Percentiles rank a stretch among this genome's conserved stretches.
Evolutionary conservation across 768 basidiomycete genomes (phyloP).

Genomic region (Dioszegia aurantiaca): DNA sequence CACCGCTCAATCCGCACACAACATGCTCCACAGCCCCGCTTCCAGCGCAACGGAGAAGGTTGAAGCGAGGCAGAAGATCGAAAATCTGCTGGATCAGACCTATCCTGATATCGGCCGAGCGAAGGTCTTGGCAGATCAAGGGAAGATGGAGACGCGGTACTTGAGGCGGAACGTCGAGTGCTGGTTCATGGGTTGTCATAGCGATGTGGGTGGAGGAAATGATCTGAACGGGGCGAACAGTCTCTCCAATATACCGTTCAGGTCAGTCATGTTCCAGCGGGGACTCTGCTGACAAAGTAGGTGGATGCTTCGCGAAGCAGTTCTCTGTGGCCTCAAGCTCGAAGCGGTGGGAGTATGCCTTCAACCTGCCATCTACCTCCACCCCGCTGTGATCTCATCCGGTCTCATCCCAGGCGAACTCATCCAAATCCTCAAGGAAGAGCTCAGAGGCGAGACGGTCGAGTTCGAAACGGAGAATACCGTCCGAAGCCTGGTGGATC

Average conservation of each 20-base stretch:
- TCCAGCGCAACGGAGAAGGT: not conserved
- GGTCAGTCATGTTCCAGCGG: constrained; percentile 17
- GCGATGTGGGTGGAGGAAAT: constrained; percentile 32
- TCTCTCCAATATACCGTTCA: constrained; percentile 26
- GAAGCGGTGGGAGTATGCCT: constrained; percentile 22
- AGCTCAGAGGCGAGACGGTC: constrained; percentile 12
- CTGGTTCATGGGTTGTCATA: constrained; percentile 34
- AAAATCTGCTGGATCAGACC: constrained; percentile 6
- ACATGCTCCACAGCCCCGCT: constrained; percentile 3
- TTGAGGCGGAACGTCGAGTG: constrained; percentile 16
- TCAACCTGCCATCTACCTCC: constrained; percentile 10
- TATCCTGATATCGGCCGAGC: constrained; percentile 9
- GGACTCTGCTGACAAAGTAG: not conserved
- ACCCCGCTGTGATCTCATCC: constrained; percentile 1
- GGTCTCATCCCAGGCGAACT: constrained; percentile 9
- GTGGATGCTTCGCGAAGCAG: constrained; percentile 23
- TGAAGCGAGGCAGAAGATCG: not conserved
- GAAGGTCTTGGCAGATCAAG: constrained; percentile 5
- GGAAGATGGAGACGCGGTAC: constrained; percentile 1
- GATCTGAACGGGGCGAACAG: constrained; percentile 14
- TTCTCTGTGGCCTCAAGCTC: constrained; percentile 25
- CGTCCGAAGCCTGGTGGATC: constrained; percentile 9
- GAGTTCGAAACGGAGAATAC: constrained; percentile 7
- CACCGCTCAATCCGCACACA: not conserved
- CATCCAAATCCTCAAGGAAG: constrained; percentile 13